These are phyloP conservation scores for Phytophthora crassamura DNA, from an alignment of 352 stramenopile genomes.

Conservation along the genomic window DNA sequence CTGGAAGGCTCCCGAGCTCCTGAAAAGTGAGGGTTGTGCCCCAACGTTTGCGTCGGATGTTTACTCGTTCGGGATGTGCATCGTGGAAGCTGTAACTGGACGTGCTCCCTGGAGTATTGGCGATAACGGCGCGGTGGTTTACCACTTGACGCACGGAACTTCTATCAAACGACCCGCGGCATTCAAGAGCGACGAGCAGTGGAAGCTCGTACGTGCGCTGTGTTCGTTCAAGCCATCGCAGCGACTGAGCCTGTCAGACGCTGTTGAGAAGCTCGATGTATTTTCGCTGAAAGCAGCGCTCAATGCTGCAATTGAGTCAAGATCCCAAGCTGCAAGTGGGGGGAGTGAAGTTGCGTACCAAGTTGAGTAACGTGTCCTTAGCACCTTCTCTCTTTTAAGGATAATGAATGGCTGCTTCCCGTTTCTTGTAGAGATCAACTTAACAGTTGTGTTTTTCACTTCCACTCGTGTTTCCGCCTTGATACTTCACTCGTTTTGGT, in stretches of 20 bases:
- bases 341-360: no score
- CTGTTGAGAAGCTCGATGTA: neutral
- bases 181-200: slow-evolving; percentile 7
- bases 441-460: no score
- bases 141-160: neutral
- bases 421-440: no score
- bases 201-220: neutral
- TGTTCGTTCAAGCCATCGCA: slow-evolving; percentile 3
- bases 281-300: no score
- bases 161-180: neutral
- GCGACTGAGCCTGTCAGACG: neutral
- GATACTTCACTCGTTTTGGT: no score
- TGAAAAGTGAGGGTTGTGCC: neutral
- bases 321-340: no score
- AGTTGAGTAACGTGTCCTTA: no score
- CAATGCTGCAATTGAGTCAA: no score
- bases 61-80: slow-evolving; percentile 21
- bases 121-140: neutral
- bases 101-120: neutral
- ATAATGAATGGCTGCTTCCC: no score
- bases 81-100: slow-evolving; percentile 11
- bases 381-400: no score
- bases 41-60: slow-evolving; percentile 12
- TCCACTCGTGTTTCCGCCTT: no score
- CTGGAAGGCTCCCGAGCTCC: slow-evolving; percentile 13